These are phyloP conservation scores for Davidsoniella virescens DNA, from an alignment of 2,329 filamentous ascomycete genomes.

Conservation along the genomic window DNA sequence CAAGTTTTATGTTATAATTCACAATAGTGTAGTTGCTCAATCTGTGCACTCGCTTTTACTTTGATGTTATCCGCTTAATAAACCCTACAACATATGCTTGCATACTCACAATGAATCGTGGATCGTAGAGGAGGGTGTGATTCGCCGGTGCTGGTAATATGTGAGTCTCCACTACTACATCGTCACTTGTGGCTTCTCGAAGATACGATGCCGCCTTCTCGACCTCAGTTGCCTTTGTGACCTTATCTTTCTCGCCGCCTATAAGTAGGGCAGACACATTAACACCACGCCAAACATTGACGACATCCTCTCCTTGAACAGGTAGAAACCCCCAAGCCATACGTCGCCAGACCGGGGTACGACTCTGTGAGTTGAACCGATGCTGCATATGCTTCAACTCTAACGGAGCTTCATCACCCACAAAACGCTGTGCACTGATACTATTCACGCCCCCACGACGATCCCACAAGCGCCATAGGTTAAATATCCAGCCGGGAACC, in stretches of 20 bases:
- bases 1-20: too few relatives aligned
- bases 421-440: constrained; percentile 62
- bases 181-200: constrained; percentile 6
- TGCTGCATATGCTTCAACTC: constrained; percentile 53
- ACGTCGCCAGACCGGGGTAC: constrained; percentile 64
- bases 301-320: constrained; percentile 33
- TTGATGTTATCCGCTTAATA: neutral
- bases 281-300: constrained; percentile 55
- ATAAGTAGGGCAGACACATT: constrained; percentile 62
- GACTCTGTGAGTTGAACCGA: constrained; percentile 68
- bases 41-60: neutral
- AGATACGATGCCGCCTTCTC: constrained; percentile 39
- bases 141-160: constrained; percentile 63
- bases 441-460: constrained; percentile 63
- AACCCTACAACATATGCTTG: constrained; percentile 43
- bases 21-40: neutral
- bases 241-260: constrained; percentile 57
- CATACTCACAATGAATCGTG: constrained; percentile 52
- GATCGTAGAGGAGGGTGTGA: constrained; percentile 72
- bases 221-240: constrained; percentile 58
- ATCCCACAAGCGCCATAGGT: constrained; percentile 65
- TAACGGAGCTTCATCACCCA: constrained; percentile 47
- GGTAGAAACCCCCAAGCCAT: constrained; percentile 56
- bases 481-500: constrained; percentile 57
- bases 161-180: constrained; percentile 45